phyloP scores from a whole-genome alignment of 345 rosid genomes.

The Reutealis trisperma region DNA sequence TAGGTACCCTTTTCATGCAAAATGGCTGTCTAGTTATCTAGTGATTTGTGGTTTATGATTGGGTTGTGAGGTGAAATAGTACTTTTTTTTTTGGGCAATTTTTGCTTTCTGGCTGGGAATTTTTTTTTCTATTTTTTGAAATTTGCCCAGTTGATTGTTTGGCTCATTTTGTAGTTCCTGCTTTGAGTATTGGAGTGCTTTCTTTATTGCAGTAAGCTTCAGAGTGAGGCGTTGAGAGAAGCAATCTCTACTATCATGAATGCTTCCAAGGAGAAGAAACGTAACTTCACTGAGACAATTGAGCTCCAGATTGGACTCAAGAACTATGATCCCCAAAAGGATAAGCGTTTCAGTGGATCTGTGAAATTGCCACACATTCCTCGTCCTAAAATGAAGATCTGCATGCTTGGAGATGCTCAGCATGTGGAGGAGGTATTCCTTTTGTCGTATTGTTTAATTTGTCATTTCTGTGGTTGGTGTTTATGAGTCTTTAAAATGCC shows the following conservation, averaged over 20 bases:
- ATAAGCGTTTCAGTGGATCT: conserved; percentile 90
- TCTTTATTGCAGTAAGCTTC: conserved; percentile 71
- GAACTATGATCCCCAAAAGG: conserved; percentile 95
- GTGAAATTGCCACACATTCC: conserved; percentile 93
- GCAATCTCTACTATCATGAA: conserved; percentile 60
- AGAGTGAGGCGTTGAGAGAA: conserved; percentile 82
- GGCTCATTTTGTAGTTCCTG: background rate
- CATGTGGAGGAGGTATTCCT: conserved; percentile 80
- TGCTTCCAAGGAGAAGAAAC: conserved; percentile 59
- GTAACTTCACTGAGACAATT: conserved; percentile 83
- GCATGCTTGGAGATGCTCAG: conserved; percentile 98
- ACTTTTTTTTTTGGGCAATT: too few relatives aligned
- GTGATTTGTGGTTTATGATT: background rate
- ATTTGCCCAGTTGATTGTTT: background rate
- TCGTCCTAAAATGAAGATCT: conserved; percentile 89
- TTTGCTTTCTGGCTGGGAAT: background rate
- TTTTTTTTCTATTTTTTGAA: too few relatives aligned
- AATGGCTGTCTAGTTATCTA: background rate
- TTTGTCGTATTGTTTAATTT: background rate
- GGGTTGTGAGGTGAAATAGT: background rate
- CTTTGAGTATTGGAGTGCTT: background rate
- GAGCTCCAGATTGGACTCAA: conserved; percentile 96
- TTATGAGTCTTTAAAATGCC: background rate
- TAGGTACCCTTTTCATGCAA: background rate
- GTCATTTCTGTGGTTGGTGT: background rate